phyloP scores from a whole-genome alignment of 2,329 filamentous ascomycete genomes.

The Penicillium sp. region DNA sequence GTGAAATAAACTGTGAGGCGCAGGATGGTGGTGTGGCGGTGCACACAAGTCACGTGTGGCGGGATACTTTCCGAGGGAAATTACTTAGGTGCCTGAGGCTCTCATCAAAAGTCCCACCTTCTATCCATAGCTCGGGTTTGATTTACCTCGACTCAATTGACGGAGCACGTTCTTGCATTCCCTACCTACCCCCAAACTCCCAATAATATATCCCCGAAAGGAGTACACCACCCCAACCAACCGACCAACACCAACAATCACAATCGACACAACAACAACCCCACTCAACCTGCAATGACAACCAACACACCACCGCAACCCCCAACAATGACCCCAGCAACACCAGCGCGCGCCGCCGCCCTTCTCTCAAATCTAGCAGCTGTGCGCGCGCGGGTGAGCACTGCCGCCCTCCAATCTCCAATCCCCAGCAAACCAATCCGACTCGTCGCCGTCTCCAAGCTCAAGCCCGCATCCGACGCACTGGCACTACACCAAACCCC shows the following conservation, averaged over 20 bases:
- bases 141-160: neutral
- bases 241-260: neutral
- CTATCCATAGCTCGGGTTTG: neutral
- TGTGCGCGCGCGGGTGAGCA: constrained; percentile 51
- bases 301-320: constrained; percentile 7
- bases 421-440: constrained; percentile 39
- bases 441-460: constrained; percentile 88
- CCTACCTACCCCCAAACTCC: neutral
- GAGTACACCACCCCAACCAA: neutral
- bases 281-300: constrained; percentile 7
- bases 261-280: neutral
- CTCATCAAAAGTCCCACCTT: constrained; percentile 1
- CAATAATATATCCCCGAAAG: neutral
- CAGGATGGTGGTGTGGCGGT: neutral
- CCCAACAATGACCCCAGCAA: constrained; percentile 44
- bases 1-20: neutral
- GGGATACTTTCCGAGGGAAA: constrained; percentile 8
- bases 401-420: constrained; percentile 35
- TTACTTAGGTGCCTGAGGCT: constrained; percentile 13
- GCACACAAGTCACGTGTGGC: constrained; percentile 4
- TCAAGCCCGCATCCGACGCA: constrained; percentile 88
- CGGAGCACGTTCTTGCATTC: neutral
- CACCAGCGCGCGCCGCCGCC: constrained; percentile 52
- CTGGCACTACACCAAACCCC: constrained; percentile 64
- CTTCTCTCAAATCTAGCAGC: constrained; percentile 55